Conservation (phyloP, 129 eudicot genomes). For the Dittrichia graveolens region DNA sequence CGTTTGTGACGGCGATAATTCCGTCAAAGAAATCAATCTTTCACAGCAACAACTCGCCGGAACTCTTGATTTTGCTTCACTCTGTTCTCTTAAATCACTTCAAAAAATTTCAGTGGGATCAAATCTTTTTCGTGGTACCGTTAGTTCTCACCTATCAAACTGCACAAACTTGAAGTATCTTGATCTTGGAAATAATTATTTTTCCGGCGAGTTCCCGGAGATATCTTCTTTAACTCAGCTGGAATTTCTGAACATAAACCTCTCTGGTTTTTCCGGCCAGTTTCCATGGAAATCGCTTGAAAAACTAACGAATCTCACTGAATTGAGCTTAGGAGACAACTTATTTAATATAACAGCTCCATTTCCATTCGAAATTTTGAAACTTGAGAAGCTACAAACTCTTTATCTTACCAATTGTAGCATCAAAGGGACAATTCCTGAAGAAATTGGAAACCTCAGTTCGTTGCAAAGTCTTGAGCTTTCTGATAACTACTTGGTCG, state of each 20-base stretch:
- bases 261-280: slow-evolving; percentile 49
- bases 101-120: slow-evolving; percentile 51
- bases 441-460: slow-evolving; percentile 54
- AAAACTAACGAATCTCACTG: slow-evolving; percentile 44
- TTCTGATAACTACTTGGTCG: slow-evolving; percentile 45
- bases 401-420: slow-evolving; percentile 65
- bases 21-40: slow-evolving; percentile 57
- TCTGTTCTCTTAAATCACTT: slow-evolving; percentile 52
- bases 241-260: slow-evolving; percentile 39
- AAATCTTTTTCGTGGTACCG: slow-evolving; percentile 49
- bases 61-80: slow-evolving; percentile 44
- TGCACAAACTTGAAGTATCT: slow-evolving; percentile 52
- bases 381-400: slow-evolving; percentile 46
- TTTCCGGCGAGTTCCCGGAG: slow-evolving; percentile 52
- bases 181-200: slow-evolving; percentile 49
- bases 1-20: slow-evolving; percentile 31
- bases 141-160: slow-evolving; percentile 41
- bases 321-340: slow-evolving; percentile 66
- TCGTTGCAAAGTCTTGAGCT: slow-evolving; percentile 55
- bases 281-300: slow-evolving; percentile 64
- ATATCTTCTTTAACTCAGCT: slow-evolving; percentile 51
- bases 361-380: slow-evolving; percentile 54
- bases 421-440: slow-evolving; percentile 53
- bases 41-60: slow-evolving; percentile 41
- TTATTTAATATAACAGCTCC: slow-evolving; percentile 39